phyloP scores from a whole-genome alignment of 2,329 filamentous ascomycete species.

The Gnomoniopsis sp. region DNA sequence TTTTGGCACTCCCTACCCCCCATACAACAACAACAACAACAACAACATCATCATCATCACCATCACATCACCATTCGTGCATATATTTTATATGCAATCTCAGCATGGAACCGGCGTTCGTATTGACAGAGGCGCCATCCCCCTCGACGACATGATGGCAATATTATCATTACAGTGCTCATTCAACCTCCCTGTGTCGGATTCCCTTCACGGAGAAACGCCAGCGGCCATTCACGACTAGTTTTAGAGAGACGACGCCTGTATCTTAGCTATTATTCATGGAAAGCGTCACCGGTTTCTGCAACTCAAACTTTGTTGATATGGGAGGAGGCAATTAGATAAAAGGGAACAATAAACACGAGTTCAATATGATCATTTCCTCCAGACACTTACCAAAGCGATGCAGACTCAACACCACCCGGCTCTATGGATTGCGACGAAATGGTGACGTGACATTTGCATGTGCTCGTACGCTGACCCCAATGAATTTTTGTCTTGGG shows the following conservation, averaged over 20 bases:
- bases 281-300: background rate
- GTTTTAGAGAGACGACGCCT: background rate
- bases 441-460: background rate
- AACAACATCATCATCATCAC: too few species aligned
- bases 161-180: slow-evolving; percentile 13
- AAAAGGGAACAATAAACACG: background rate
- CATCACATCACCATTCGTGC: background rate
- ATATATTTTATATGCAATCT: slow-evolving; percentile 14
- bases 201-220: background rate
- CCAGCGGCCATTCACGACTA: background rate
- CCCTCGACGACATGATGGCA: slow-evolving; percentile 17
- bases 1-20: background rate
- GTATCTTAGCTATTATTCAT: background rate
- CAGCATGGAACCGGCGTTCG: slow-evolving; percentile 16
- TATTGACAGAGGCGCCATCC: slow-evolving; percentile 13
- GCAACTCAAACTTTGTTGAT: background rate
- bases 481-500: background rate
- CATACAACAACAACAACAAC: background rate
- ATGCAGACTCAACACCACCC: too few species aligned
- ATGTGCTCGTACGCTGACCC: background rate
- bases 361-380: background rate
- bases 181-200: background rate
- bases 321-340: slow-evolving; percentile 5
- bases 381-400: too few species aligned
- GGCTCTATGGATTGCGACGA: background rate